These are phyloP conservation scores for Rhodotorula glutinis DNA, from an alignment of 1,284 basidiomycete genomes.

Conservation along the genomic window DNA sequence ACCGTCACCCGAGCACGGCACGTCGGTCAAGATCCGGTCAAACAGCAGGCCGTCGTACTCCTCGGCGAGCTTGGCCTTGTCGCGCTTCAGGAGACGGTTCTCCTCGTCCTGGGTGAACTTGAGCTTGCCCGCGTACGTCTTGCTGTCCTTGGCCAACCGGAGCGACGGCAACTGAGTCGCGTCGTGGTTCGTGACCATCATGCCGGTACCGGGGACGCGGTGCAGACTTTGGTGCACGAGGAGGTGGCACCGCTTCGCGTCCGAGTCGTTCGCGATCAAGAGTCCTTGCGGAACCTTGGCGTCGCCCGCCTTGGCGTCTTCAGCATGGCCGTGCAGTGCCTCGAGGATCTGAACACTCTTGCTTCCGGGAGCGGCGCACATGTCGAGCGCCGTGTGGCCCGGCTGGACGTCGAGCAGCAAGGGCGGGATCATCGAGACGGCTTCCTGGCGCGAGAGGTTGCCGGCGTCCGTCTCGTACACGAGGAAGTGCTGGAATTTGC, in stretches of 20 bases:
- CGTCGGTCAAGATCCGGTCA: conserved; percentile 92
- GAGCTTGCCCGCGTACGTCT: not conserved
- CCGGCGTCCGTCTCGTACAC: conserved; percentile 98
- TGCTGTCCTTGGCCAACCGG: conserved; percentile 15
- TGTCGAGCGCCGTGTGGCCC: conserved; percentile 86
- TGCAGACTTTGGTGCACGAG: conserved; percentile 92
- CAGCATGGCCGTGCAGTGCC: conserved; percentile 55
- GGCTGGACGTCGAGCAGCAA: conserved; percentile 91
- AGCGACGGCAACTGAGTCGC: conserved; percentile 74
- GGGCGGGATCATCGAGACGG: conserved; percentile 97
- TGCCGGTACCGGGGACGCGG: conserved; percentile 82
- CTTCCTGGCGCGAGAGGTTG: conserved; percentile 94
- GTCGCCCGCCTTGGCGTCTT: conserved; percentile 53
- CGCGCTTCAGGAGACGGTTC: conserved; percentile 28
- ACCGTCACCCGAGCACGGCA: conserved; percentile 96
- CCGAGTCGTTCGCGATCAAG: conserved; percentile 84
- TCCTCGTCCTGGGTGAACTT: conserved; percentile 29
- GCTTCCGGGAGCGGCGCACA: conserved; percentile 99
- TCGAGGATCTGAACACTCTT: conserved; percentile 94
- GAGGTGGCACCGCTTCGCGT: conserved; percentile 91
- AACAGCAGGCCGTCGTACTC: conserved; percentile 62
- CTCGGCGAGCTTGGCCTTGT: conserved; percentile 41
- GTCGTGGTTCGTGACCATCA: conserved; percentile 95
- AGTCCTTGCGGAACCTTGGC: conserved; percentile 67
- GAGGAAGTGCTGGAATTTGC: conserved; percentile 91